These are phyloP conservation scores for Psilocybe cyanescens DNA, from an alignment of 768 basidiomycete genomes.

Conservation along the genomic window DNA sequence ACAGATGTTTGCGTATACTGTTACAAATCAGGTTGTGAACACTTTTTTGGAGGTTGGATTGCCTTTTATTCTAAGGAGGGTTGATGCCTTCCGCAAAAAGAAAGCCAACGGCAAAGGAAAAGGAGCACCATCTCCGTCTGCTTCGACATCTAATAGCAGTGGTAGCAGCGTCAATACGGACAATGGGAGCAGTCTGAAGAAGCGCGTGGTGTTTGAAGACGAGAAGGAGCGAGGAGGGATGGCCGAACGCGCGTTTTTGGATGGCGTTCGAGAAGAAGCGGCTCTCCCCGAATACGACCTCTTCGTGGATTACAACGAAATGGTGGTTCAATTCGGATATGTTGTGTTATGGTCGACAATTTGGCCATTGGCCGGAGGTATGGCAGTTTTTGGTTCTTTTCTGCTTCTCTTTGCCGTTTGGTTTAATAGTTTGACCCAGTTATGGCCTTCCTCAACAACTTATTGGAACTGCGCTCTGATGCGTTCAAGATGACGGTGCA, in stretches of 20 bases:
- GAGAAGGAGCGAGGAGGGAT: constrained; percentile 57
- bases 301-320: constrained; percentile 92
- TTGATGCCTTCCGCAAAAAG: constrained; percentile 53
- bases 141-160: constrained; percentile 1
- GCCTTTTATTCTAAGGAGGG: constrained; percentile 73
- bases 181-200: constrained; percentile 45
- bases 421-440: constrained; percentile 33
- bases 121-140: constrained; percentile 1
- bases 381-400: constrained; percentile 20
- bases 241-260: constrained; percentile 81
- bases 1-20: constrained; percentile 93
- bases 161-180: constrained; percentile 15
- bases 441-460: constrained; percentile 91
- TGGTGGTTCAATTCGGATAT: constrained; percentile 96
- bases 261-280: constrained; percentile 76
- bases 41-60: constrained; percentile 80
- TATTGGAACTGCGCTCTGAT: constrained; percentile 89
- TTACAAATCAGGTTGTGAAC: constrained; percentile 85
- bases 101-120: constrained; percentile 23
- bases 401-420: neutral
- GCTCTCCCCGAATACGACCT: constrained; percentile 80
- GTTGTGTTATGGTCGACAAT: constrained; percentile 91
- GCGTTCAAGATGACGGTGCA: constrained; percentile 95
- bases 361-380: constrained; percentile 89
- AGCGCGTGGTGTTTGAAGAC: constrained; percentile 75